Base-by-base conservation (phyloP, 352 stramenopile genomes). In the Globisporangium barbulae region DNA sequence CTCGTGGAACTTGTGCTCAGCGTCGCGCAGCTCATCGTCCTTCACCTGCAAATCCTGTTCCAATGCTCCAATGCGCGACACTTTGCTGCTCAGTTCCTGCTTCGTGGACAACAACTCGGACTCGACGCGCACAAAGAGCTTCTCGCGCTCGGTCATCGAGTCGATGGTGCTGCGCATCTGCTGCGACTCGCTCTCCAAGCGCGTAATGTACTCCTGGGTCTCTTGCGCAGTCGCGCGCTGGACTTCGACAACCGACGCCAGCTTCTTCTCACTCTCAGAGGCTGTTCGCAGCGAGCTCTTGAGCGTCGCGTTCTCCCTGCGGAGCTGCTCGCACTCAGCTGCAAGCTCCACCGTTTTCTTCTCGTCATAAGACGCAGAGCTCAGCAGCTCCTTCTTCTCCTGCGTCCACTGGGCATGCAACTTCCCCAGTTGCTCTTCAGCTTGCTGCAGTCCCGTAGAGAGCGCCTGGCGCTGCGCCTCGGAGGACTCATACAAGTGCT, bases 371-470 rank as follows among this genome's bases (percentile, higher is more conserved):
- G 70, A 60, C 5, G 74, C 70, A 9, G 65, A 71, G 7, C 52
- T 25, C 7, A 80, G 21, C 50, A 90, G 49, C 50, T 81, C 65
- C 2, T 74, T 65, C 66, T 90, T 92, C 66, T 90, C 83, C 41
- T 84, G 65, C 2, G 78, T 67, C 79, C 79, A 92, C 42, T 90
- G 76, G 2, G 72, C 72, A 54, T 88, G 80, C 10, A 89, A 60
- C 15, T 68, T 70, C 2, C 70, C 76, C 2, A 86, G 71, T 35
- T 92, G 76, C 41, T 86, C 35, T 52, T 92, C 76, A 21, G 74
- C 79, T 50, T 72, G 67, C 50, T 82, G 70, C 2, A 92, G 59
- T 7, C 75, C 76, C 5, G 72, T 70, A 0, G 75, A 75, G 5
- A 92, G 57, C 28, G 74, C 76, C 5, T 64, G 50, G 5, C 79